A percentile compares a stretch with the other conserved stretches of the same genome.
These are phyloP conservation scores for Aspergillus ostianus DNA, from an alignment of 495 filamentous ascomycete genomes.

Conservation along the genomic window DNA sequence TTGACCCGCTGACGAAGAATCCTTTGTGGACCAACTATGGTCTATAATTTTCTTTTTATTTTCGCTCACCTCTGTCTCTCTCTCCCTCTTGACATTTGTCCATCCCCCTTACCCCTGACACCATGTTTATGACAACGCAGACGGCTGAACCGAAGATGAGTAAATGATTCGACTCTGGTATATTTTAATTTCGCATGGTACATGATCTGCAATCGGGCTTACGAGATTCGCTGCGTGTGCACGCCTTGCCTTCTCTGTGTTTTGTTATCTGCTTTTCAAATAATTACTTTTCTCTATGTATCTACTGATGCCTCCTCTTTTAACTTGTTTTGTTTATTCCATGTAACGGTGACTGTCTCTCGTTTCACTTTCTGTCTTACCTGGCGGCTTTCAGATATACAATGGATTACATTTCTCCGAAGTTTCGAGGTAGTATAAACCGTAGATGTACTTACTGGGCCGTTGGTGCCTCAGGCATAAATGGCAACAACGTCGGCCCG, in stretches of 20 bases:
- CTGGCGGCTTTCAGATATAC: neutral
- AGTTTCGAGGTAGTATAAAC: neutral
- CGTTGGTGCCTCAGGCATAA: conserved; percentile 2
- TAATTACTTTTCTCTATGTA: conserved; percentile 27
- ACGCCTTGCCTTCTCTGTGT: conserved; percentile 1
- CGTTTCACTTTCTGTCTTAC: neutral
- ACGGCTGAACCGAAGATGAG: conserved; percentile 16
- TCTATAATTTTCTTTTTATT: conserved; percentile 5
- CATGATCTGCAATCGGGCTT: conserved; percentile 15
- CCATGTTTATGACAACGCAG: conserved; percentile 7
- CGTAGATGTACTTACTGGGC: too few species aligned
- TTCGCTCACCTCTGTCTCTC: neutral
- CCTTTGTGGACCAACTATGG: conserved; percentile 2
- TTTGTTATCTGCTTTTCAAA: conserved; percentile 13
- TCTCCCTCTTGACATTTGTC: neutral
- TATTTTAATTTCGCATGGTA: conserved; percentile 23
- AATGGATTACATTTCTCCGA: neutral
- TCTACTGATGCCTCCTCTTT: conserved; percentile 14
- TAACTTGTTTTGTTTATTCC: neutral
- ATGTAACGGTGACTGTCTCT: neutral
- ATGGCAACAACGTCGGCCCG: conserved; percentile 8
- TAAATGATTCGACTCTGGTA: conserved; percentile 27
- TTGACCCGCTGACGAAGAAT: conserved; percentile 14
- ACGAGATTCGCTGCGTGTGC: conserved; percentile 7
- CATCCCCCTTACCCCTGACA: too few species aligned